phyloP scores from a whole-genome alignment of 2,329 filamentous ascomycete species.

The Nemania sp. region DNA sequence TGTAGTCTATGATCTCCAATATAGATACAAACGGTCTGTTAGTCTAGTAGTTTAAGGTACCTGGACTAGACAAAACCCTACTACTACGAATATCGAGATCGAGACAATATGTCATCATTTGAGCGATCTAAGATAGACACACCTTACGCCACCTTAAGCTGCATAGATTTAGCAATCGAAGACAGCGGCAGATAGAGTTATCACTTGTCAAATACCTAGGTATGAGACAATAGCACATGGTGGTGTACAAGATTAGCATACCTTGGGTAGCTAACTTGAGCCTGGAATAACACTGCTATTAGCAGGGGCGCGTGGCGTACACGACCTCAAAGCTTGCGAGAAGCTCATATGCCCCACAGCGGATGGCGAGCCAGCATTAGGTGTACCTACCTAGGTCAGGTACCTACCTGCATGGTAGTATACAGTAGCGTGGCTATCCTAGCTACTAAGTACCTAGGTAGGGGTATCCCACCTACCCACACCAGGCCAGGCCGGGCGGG shows the following conservation, averaged over 20 bases:
- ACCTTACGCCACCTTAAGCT: neutral
- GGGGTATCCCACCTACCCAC: constrained; percentile 15
- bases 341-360: constrained; percentile 16
- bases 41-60: neutral
- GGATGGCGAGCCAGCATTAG: constrained; percentile 4
- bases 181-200: constrained; percentile 1
- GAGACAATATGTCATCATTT: constrained; percentile 12
- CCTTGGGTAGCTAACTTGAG: neutral
- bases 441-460: too few species aligned
- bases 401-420: neutral
- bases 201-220: neutral
- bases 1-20: constrained; percentile 11
- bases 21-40: neutral
- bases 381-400: neutral
- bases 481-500: constrained; percentile 31
- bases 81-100: neutral
- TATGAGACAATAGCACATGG: neutral
- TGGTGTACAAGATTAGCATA: neutral
- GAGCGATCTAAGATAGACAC: too few species aligned
- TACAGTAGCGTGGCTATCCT: too few species aligned
- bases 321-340: neutral
- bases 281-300: constrained; percentile 15
- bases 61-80: too few species aligned
- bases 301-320: constrained; percentile 21
- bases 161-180: constrained; percentile 1